Evolutionary conservation across 2,329 filamentous ascomycete genomes (phyloP).

Genomic region (Fusarium tricinctum): DNA sequence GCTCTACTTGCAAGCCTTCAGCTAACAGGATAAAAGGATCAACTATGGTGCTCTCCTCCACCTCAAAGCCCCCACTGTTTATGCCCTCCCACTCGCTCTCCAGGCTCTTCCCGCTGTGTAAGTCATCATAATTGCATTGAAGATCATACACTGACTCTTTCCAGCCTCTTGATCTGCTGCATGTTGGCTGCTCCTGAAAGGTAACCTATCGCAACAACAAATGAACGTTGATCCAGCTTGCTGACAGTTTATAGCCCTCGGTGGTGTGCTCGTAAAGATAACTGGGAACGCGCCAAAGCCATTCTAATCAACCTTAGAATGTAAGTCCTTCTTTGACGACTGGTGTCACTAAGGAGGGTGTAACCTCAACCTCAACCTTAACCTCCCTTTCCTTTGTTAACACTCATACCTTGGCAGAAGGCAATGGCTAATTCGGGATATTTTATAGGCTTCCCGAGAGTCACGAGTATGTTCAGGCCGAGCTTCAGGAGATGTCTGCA

Average conservation of each 20-base stretch:
- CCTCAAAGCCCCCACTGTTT: constrained; percentile 63
- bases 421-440: constrained; percentile 6
- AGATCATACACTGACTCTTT: constrained; percentile 10
- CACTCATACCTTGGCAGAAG: no score
- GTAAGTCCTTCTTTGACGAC: constrained; percentile 40
- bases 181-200: constrained; percentile 72
- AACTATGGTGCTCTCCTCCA: constrained; percentile 68
- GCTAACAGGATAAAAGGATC: constrained; percentile 62
- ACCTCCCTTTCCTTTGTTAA: no score
- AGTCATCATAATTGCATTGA: constrained; percentile 11
- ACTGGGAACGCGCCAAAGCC: constrained; percentile 73
- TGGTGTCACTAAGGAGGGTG: no score
- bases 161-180: constrained; percentile 66
- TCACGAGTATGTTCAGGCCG: constrained; percentile 69
- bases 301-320: constrained; percentile 67
- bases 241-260: constrained; percentile 66
- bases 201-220: constrained; percentile 31
- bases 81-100: constrained; percentile 73
- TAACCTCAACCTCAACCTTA: no score
- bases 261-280: constrained; percentile 76
- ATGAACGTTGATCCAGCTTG: neutral
- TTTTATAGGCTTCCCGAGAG: constrained; percentile 62
- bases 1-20: neutral
- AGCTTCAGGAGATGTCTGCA: constrained; percentile 71
- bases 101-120: constrained; percentile 74